Evolutionary conservation across 208 protist species (phyloP), one percentile per base, ranked within the genome.

Genomic region (Trypanosoma cruzi): DNA sequence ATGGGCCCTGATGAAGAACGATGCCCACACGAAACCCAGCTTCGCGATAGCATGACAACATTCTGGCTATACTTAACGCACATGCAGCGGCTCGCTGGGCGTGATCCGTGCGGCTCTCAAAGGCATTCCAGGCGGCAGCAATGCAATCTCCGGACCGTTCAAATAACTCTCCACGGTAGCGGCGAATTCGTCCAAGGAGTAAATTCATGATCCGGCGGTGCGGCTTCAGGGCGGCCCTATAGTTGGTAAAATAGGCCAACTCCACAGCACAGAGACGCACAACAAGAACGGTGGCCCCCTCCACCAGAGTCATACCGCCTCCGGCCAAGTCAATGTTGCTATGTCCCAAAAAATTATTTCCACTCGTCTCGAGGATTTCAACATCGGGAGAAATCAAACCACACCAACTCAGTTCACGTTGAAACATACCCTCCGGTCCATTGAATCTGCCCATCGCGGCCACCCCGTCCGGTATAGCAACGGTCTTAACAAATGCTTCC

Each of bases 51-150:
- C 70, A 65, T 10, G 79, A 75, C 31, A 96, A 80, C 31, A 80
- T 66, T 32, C 71, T 68, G 11, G 82, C 73, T 34, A 96, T 90
- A 36, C 89, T 84, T 40, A 85, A 63, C 55, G 87, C 90, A 66
- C 90, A 96, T 22, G 75, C 60, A 1, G 84, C 88, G n/a, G 90
- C 90, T 18, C 60, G 48, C 50, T 82, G 73, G 22, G 81, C 84
- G 80, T 96, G 90, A 73, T 89, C 80, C 20, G 81, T 46, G 59
- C 87, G 85, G 70, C 78, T 81, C 42, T 92, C 88, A 71, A 96
- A 96, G 29, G 85, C 90, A 66, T 96, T 96, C 88, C 90, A 96
- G 16, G 81, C 77, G 37, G 81, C 90, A 13, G 76, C 76, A 29
- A 96, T 81, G 59, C 75, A 85, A 56, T 93, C 90, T 18, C 90